Conservation (phyloP, 2,329 filamentous ascomycete genomes). For the Aureobasidium subglaciale region DNA sequence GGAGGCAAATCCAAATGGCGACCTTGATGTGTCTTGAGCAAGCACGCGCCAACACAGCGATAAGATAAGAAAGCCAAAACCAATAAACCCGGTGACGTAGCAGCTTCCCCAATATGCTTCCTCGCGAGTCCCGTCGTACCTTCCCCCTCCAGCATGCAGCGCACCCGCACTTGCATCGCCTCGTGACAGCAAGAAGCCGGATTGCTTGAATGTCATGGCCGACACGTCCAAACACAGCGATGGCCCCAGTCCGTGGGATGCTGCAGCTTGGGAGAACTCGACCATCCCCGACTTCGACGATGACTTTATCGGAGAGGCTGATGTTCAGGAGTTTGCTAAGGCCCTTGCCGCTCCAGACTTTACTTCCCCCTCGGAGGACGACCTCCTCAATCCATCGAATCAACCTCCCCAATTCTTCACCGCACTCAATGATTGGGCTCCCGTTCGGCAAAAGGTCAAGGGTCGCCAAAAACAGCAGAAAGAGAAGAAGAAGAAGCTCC, state of each 20-base stretch:
- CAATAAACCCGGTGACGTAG: slow-evolving; percentile 3
- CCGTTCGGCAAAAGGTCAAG: slow-evolving; percentile 66
- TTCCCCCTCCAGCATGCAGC: neutral
- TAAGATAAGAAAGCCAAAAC: neutral
- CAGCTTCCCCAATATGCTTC: neutral
- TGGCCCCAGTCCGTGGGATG: slow-evolving; percentile 53
- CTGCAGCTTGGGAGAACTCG: slow-evolving; percentile 59
- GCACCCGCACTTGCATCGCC: slow-evolving; percentile 1
- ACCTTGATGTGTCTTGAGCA: slow-evolving; percentile 1
- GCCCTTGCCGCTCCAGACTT: slow-evolving; percentile 76
- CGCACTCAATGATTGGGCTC: slow-evolving; percentile 92
- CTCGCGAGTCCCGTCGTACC: neutral
- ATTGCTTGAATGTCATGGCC: slow-evolving; percentile 30
- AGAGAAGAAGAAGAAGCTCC: slow-evolving; percentile 33
- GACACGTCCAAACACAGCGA: slow-evolving; percentile 40
- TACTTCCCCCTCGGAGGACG: slow-evolving; percentile 54
- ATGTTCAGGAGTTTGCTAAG: slow-evolving; percentile 70
- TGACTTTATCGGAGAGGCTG: slow-evolving; percentile 66
- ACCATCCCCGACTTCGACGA: slow-evolving; percentile 70
- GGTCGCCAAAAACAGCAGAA: slow-evolving; percentile 30
- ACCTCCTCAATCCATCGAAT: slow-evolving; percentile 41
- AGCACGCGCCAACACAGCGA: neutral
- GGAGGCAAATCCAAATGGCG: neutral
- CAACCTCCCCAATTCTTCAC: slow-evolving; percentile 58
- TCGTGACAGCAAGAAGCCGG: neutral